phyloP scores from a whole-genome alignment of 345 rosid species.

The Eucalyptus erythrocorys region DNA sequence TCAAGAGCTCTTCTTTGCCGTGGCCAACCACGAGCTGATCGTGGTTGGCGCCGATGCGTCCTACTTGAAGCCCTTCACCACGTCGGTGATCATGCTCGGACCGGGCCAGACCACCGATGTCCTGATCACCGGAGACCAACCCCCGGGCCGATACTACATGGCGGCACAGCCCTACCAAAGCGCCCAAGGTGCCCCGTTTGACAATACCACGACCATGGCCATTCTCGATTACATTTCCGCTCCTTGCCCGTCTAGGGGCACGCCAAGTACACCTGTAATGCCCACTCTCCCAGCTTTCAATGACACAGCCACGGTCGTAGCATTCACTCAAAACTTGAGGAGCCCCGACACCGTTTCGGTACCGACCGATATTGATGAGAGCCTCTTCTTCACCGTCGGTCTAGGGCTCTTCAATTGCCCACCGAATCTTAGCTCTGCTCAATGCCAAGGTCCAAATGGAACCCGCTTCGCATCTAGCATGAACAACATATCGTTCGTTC shows the following conservation, averaged over 20 bases:
- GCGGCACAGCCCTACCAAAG: slow-evolving; percentile 73
- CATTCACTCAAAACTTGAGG: slow-evolving; percentile 34
- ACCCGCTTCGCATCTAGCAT: slow-evolving; percentile 80
- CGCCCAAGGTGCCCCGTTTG: slow-evolving; percentile 65
- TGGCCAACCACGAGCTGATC: slow-evolving; percentile 68
- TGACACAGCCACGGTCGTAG: slow-evolving; percentile 58
- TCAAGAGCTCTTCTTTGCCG: slow-evolving; percentile 71
- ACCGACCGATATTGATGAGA: slow-evolving; percentile 55
- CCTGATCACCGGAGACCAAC: slow-evolving; percentile 54
- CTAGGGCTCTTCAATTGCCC: slow-evolving; percentile 73
- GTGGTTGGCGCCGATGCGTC: slow-evolving; percentile 87
- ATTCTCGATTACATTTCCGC: slow-evolving; percentile 66
- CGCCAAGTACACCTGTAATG: slow-evolving; percentile 22
- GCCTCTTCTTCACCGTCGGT: slow-evolving; percentile 58
- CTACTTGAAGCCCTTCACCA: slow-evolving; percentile 64
- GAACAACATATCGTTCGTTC: slow-evolving; percentile 75
- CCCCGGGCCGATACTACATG: slow-evolving; percentile 56
- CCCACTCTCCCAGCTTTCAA: slow-evolving; percentile 56
- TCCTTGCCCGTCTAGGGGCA: slow-evolving; percentile 39
- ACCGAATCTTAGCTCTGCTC: slow-evolving; percentile 12
- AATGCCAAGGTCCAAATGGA: slow-evolving; percentile 76
- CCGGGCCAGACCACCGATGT: slow-evolving; percentile 98
- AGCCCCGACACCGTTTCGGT: slow-evolving; percentile 43
- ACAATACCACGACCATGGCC: slow-evolving; percentile 78
- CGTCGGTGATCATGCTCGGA: slow-evolving; percentile 64